Evolutionary conservation across 768 basidiomycete species (phyloP), one percentile per base, ranked within the genome.

Genomic region (Phanerodontia chrysosporium): DNA sequence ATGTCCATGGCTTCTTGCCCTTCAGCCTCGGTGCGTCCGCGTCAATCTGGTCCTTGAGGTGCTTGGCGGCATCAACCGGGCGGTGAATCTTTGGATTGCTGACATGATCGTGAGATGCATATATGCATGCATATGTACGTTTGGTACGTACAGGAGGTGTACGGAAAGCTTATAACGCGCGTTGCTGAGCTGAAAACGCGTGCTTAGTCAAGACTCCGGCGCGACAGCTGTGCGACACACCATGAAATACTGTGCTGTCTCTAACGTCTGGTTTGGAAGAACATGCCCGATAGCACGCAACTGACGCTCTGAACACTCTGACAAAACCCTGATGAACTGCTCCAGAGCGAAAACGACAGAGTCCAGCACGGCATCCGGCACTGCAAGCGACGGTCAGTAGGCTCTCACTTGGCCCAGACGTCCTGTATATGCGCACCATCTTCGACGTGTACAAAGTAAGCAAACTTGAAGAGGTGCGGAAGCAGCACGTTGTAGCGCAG

Each of bases 331-430:
- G 12, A 66, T 63, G 45, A 65, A 65, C 57, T 59, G 49, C 24
- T 64, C 60, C 10, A 69, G 53, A 14, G 65, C 64, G 53, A 61
- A 69, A 14, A 67, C 64, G 25, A 62, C 62, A 2, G 55, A 3
- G 55, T 62, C 59, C 13, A 64, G 27, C 29, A 68, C 35, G 29
- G 65, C 63, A 22, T 53, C 59, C 3, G 65, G 63, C 21, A 66
- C 68, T 69, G 35, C 8, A 12, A 55, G n/a, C n/a, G n/a, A n/a
- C 13, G 13, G 7, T 6, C 32, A 35, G 32, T 7, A 13, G 7
- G 32, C n/a, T 35, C 32, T 35, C 13, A 7, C 6, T 13, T 6
- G 13, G 32, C 32, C 7, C 32, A 35, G 6, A 35, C 13, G 13
- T 35, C 28, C 18, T 4, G 14, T 32, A 30, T 30, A 42, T 27